phyloP scores from a whole-genome alignment of 139 green algal genomes.

The Pleodorina starrii region DNA sequence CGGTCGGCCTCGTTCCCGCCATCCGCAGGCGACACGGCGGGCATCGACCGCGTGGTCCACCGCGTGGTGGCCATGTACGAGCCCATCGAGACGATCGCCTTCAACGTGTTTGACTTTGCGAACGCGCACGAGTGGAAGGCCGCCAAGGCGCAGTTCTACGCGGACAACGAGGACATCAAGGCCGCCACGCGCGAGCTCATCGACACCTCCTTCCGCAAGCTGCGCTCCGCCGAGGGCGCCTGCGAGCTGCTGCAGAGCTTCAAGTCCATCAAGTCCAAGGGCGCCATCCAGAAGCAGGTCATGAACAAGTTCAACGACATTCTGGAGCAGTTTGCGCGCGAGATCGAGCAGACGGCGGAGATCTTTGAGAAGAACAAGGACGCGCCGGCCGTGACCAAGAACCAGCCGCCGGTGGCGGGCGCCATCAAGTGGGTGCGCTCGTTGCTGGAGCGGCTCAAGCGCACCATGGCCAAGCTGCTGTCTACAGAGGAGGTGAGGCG shows the following conservation, averaged over 20 bases:
- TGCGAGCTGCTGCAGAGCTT: slow-evolving; percentile 94
- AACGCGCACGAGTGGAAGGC: slow-evolving; percentile 77
- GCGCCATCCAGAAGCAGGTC: slow-evolving; percentile 92
- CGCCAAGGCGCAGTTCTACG: slow-evolving; percentile 77
- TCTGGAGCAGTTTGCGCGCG: slow-evolving; percentile 88
- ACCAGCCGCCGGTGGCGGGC: slow-evolving; percentile 89
- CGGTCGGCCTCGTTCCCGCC: too few species aligned
- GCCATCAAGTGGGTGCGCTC: slow-evolving; percentile 89
- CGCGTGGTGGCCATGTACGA: slow-evolving; percentile 89
- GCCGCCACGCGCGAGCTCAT: slow-evolving; percentile 84
- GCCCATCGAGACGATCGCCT: slow-evolving; percentile 76
- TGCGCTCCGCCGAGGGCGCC: slow-evolving; percentile 87
- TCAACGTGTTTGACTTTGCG: slow-evolving; percentile 83
- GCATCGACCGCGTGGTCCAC: slow-evolving; percentile 84
- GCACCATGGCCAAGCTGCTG: slow-evolving; percentile 87
- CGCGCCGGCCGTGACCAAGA: slow-evolving; percentile 81
- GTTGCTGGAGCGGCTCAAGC: slow-evolving; percentile 86
- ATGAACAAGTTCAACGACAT: slow-evolving; percentile 93
- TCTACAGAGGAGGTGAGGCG: slow-evolving; percentile 66
- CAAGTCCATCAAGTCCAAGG: slow-evolving; percentile 87
- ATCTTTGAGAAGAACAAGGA: slow-evolving; percentile 79
- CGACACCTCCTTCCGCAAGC: slow-evolving; percentile 92
- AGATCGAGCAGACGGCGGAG: slow-evolving; percentile 79
- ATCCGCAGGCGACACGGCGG: slow-evolving; percentile 71
- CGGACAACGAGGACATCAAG: slow-evolving; percentile 83